Evolutionary conservation across 192 early-diverging fungal species (phyloP).

Genomic region (Podila epigama): DNA sequence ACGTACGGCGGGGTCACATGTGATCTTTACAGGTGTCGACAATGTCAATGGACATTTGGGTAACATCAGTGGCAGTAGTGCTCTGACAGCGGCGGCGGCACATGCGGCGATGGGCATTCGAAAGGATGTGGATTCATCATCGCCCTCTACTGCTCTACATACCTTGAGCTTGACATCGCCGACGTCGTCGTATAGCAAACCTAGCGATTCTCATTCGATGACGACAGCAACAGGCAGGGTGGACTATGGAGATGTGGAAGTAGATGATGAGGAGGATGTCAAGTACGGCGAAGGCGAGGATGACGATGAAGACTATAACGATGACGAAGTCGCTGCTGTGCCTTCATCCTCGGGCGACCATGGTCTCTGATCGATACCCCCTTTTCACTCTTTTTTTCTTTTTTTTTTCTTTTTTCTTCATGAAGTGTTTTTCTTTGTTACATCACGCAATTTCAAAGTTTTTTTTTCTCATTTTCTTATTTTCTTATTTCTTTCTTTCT

Average conservation of each 20-base stretch:
- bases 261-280: slow-evolving; percentile 47
- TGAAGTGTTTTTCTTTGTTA: slow-evolving; percentile 1
- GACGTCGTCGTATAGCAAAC: neutral
- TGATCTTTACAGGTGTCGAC: slow-evolving; percentile 4
- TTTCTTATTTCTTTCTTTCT: slow-evolving; percentile 6
- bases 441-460: too few species aligned
- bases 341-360: slow-evolving; percentile 35
- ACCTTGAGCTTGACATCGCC: neutral
- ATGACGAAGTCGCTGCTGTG: slow-evolving; percentile 35
- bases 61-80: neutral
- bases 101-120: neutral
- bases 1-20: slow-evolving; percentile 8
- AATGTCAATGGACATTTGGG: neutral
- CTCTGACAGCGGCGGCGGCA: neutral
- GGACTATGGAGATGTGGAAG: slow-evolving; percentile 39
- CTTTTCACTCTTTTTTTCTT: neutral
- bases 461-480: slow-evolving; percentile 5
- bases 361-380: slow-evolving; percentile 14
- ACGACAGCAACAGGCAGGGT: neutral
- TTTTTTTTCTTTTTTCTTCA: neutral
- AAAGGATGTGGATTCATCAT: neutral
- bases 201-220: neutral
- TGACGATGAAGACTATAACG: slow-evolving; percentile 30
- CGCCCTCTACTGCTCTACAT: neutral
- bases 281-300: slow-evolving; percentile 41